These are phyloP conservation scores for Tolypocladium sp. DNA, from an alignment of 2,329 filamentous ascomycete genomes.

Conservation along the genomic window DNA sequence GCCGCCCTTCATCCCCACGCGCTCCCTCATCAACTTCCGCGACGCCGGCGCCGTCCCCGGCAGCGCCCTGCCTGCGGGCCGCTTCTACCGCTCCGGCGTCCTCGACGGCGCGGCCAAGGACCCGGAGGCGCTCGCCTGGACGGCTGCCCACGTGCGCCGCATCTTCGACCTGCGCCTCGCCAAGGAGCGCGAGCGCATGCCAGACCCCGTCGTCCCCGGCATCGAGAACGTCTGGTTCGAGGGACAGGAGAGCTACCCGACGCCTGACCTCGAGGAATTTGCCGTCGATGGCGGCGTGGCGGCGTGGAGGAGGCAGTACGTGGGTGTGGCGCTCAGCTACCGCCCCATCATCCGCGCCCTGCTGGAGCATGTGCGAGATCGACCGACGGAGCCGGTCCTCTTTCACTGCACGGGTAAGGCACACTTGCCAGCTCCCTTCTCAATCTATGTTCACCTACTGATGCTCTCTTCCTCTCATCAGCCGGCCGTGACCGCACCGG, in stretches of 20 bases:
- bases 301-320: constrained; percentile 37
- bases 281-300: constrained; percentile 32
- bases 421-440: not conserved
- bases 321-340: constrained; percentile 35
- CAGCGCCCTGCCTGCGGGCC: constrained; percentile 29
- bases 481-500: constrained; percentile 47
- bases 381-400: constrained; percentile 33
- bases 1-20: constrained; percentile 37
- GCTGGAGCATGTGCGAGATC: constrained; percentile 38
- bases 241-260: constrained; percentile 22
- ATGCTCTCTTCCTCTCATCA: constrained; percentile 11
- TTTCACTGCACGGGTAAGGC: constrained; percentile 45
- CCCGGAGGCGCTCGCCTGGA: constrained; percentile 21
- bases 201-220: constrained; percentile 33
- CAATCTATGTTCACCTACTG: not conserved
- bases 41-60: constrained; percentile 37
- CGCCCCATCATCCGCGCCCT: constrained; percentile 30
- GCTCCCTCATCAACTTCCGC: constrained; percentile 41
- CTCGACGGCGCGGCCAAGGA: constrained; percentile 22
- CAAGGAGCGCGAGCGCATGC: constrained; percentile 29
- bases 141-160: constrained; percentile 28
- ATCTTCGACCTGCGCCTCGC: constrained; percentile 43
- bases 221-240: constrained; percentile 37
- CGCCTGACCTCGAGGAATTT: constrained; percentile 30
- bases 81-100: constrained; percentile 37